These are phyloP conservation scores for Ophiosphaerella korrae DNA, from an alignment of 2,329 filamentous ascomycete genomes.

Conservation along the genomic window DNA sequence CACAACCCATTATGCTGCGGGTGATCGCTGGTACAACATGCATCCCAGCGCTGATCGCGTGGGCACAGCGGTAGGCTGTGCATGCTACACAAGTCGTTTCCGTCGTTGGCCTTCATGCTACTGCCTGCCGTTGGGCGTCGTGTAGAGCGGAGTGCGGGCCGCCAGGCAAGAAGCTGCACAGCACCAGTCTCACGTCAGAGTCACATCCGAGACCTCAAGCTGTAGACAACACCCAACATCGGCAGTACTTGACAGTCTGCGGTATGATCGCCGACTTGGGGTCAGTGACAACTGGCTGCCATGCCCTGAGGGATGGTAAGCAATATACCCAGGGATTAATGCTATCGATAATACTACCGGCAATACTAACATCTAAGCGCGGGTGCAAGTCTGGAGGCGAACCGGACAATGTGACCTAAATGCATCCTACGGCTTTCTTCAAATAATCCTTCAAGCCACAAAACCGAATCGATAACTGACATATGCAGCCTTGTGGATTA, in stretches of 20 bases:
- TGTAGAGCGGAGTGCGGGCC: constrained; percentile 1
- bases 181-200: constrained; percentile 5
- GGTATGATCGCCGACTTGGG: neutral
- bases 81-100: neutral
- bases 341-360: neutral
- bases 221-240: neutral
- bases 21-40: constrained; percentile 1
- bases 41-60: constrained; percentile 6
- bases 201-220: neutral
- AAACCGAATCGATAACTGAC: neutral
- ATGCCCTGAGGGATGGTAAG: neutral
- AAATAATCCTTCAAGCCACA: neutral
- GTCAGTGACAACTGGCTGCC: too few relatives aligned
- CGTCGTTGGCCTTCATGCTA: neutral
- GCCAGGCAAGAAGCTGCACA: neutral
- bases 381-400: neutral
- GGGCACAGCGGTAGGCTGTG: constrained; percentile 1
- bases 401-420: neutral
- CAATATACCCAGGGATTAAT: constrained; percentile 1
- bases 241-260: neutral
- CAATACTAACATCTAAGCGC: neutral
- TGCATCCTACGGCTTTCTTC: neutral
- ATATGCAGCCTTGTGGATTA: constrained; percentile 1
- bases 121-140: neutral
- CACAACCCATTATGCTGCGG: neutral